Percentiles rank a stretch among this genome's conserved stretches.
Evolutionary conservation across 805 yeast species (phyloP).

Genomic region (Scheffersomyces spartinae): DNA sequence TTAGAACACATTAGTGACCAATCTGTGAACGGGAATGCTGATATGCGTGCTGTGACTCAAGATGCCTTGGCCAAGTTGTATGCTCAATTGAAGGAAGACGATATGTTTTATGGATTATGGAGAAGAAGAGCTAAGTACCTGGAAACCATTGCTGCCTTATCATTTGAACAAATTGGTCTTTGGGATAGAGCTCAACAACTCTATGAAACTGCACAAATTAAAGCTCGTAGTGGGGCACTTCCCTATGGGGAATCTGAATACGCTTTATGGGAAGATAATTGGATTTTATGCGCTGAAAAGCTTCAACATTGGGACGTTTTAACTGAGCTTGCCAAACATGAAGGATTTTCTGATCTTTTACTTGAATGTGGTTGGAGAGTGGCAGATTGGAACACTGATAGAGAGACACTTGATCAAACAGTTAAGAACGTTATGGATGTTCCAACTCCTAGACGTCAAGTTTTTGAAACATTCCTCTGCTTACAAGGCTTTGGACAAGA

Average conservation of each 20-base stretch:
- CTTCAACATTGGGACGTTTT: constrained; percentile 96
- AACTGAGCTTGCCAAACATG: constrained; percentile 94
- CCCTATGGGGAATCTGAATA: constrained; percentile 96
- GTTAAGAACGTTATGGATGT: constrained; percentile 97
- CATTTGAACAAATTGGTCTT: constrained; percentile 88
- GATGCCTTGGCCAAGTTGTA: constrained; percentile 89
- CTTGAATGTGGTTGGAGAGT: constrained; percentile 99
- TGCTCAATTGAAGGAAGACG: constrained; percentile 82
- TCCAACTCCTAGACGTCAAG: constrained; percentile 94
- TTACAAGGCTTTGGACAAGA: constrained; percentile 91
- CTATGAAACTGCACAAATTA: constrained; percentile 93
- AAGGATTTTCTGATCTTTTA: constrained; percentile 88
- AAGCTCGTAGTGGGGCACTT: constrained; percentile 87
- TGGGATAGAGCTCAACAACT: constrained; percentile 92
- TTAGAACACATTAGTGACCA: constrained; percentile 55
- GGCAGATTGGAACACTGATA: constrained; percentile 94
- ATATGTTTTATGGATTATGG: constrained; percentile 97
- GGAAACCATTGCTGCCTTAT: constrained; percentile 85
- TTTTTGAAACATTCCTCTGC: constrained; percentile 87
- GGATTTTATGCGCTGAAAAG: constrained; percentile 96
- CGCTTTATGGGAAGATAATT: constrained; percentile 95
- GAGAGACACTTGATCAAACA: constrained; percentile 88
- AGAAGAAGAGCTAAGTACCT: constrained; percentile 89
- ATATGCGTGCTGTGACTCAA: constrained; percentile 72
- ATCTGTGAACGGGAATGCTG: constrained; percentile 55